These are phyloP conservation scores for Apiospora hydei DNA, from an alignment of 2,329 filamentous ascomycete species.

Conservation along the genomic window DNA sequence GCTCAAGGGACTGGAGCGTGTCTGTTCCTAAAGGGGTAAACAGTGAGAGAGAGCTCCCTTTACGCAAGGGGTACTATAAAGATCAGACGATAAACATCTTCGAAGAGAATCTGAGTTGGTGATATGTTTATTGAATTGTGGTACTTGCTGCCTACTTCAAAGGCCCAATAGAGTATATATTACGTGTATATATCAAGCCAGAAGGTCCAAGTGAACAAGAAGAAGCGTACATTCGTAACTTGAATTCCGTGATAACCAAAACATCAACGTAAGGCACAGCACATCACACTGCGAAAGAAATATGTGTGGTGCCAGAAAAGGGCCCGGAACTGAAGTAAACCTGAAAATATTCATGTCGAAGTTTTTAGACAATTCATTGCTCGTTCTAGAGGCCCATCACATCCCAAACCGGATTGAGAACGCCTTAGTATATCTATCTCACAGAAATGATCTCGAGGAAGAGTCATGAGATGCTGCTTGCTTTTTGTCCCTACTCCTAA, in stretches of 20 bases:
- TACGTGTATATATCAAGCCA: no score
- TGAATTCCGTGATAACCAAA: background rate
- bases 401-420: slow-evolving; percentile 22
- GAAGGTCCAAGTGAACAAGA: no score
- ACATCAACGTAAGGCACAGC: background rate
- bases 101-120: no score
- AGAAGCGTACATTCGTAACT: background rate
- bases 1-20: no score
- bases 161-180: no score
- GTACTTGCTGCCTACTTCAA: no score
- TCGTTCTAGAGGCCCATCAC: slow-evolving; percentile 22
- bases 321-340: background rate
- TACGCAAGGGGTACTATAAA: no score
- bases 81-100: no score
- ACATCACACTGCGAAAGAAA: background rate
- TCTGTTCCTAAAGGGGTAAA: no score
- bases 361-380: slow-evolving; percentile 15
- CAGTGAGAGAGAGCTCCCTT: no score
- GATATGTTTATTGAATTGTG: no score
- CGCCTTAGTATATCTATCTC: slow-evolving; percentile 25
- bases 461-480: slow-evolving; percentile 25
- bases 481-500: slow-evolving; percentile 25
- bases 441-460: slow-evolving; percentile 21
- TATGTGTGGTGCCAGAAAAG: background rate
- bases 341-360: background rate